Base-by-base conservation (phyloP, 2,329 filamentous ascomycete species). In the Ascocoryne sarcoides region DNA sequence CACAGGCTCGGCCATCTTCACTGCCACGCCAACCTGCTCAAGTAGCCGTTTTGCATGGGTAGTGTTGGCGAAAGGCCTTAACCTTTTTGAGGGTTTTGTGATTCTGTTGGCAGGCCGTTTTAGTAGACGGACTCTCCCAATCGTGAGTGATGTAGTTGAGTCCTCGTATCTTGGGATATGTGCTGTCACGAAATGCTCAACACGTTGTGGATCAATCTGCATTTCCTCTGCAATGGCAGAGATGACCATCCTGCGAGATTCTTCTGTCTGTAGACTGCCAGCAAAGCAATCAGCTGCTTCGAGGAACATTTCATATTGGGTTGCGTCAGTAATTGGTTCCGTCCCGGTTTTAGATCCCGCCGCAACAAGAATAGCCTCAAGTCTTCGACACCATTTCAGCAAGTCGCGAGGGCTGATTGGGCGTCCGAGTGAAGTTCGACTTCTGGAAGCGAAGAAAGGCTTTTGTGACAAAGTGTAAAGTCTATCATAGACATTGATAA, bases 251-350 rank as follows among this genome's bases (percentile, higher is more conserved):
- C 67, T 65, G 36, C 79, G 76, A 20, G 79, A 65, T 10, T 74
- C 68, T 20, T 71, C 70, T 42, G 82, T 82, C 8, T 83, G 81
- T 33, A 92, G 68, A 57, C 83, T 86, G 39, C 84, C 85, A 31
- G 86, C 80, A 60, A 98, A 96, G 57, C 89, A 93, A 61, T 98
- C 92, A 38, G 92, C 73, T 1, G 88, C 85, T 58, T 98, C 92
- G 65, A 95, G 76, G 55, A 95, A 95, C 62, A 96, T 94, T 53
- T 83, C 79, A 55, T 95, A 83, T 49, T 76, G 70, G 1, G 76
- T 76, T 2, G 73, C 74, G 53, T 90, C 84, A n/a, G 71, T 77
- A 16, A 88, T 76, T 0, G 81, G 70, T 58, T 92, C 84, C 15
- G 75, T 70, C 9, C 79, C 77, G 17, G 74, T 82, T 48, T 73